phyloP scores from a whole-genome alignment of 2,329 filamentous ascomycete genomes.

The Parafenestella ontariensis region DNA sequence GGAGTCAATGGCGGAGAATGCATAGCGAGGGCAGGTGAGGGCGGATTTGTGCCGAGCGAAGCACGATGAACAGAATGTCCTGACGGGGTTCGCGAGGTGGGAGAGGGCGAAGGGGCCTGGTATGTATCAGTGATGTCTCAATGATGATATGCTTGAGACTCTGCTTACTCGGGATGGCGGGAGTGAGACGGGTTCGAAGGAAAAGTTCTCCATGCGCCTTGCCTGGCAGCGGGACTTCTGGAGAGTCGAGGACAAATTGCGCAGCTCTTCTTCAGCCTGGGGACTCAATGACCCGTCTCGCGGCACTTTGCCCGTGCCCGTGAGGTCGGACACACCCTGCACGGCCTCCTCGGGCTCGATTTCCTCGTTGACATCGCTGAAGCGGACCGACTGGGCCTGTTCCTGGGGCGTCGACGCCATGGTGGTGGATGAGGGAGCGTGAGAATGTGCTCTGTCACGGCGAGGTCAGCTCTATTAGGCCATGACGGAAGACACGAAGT shows the following conservation, averaged over 20 bases:
- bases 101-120: conserved; percentile 58
- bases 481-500: conserved; percentile 30
- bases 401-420: conserved; percentile 38
- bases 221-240: conserved; percentile 81
- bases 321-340: conserved; percentile 42
- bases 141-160: conserved; percentile 4
- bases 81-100: conserved; percentile 53
- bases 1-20: conserved; percentile 91
- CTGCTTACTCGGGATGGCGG: conserved; percentile 79
- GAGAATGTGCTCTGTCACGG: conserved; percentile 10
- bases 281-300: conserved; percentile 44
- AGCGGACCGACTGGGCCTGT: conserved; percentile 47
- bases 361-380: conserved; percentile 49
- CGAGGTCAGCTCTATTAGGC: conserved; percentile 15
- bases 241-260: conserved; percentile 73
- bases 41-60: conserved; percentile 70
- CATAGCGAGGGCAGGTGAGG: conserved; percentile 72
- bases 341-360: conserved; percentile 45
- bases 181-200: conserved; percentile 89
- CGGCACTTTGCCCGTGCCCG: conserved; percentile 25
- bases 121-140: conserved; percentile 30
- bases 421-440: conserved; percentile 17
- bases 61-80: conserved; percentile 57
- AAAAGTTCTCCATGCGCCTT: conserved; percentile 81
- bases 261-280: conserved; percentile 68